These are phyloP conservation scores for Rosa multiflora DNA, from an alignment of 306 rosid genomes.

Conservation along the genomic window DNA sequence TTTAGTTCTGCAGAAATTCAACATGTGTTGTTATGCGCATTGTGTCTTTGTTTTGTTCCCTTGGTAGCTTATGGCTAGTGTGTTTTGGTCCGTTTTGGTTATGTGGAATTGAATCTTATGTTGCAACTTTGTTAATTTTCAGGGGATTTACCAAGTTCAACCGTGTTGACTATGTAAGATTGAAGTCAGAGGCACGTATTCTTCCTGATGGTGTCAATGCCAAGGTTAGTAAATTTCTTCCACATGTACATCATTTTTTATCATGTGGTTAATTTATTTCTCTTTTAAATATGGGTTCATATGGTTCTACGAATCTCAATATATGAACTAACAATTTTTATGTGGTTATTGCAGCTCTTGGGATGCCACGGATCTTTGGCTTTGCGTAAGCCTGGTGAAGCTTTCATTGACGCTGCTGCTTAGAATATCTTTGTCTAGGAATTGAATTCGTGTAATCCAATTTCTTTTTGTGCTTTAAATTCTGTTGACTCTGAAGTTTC, in stretches of 20 bases:
- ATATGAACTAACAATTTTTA: background rate
- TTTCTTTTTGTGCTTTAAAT: background rate
- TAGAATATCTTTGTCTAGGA: background rate
- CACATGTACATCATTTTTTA: too few species aligned
- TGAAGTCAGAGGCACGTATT: conserved; percentile 62
- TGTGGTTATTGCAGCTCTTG: conserved; percentile 49
- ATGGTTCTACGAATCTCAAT: too few species aligned
- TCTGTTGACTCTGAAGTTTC: background rate
- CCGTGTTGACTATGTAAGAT: conserved; percentile 56
- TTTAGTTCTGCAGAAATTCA: background rate
- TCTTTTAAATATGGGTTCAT: background rate
- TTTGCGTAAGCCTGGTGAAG: conserved; percentile 64
- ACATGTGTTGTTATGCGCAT: background rate
- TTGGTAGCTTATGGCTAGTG: too few species aligned
- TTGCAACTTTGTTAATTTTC: conserved; percentile 5
- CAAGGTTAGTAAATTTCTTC: conserved; percentile 42
- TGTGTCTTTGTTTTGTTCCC: background rate
- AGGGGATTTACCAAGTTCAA: conserved; percentile 86
- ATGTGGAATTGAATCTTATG: background rate
- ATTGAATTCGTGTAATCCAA: conserved; percentile 1
- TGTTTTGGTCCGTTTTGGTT: too few species aligned
- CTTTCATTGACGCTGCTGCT: conserved; percentile 52
- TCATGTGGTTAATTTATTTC: background rate
- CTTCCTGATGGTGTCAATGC: conserved; percentile 82
- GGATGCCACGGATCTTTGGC: conserved; percentile 87